A percentile compares a stretch with the other conserved stretches of the same genome.
Conservation (phyloP, 2,329 filamentous ascomycete genomes). For the Colletotrichum coccodes region DNA sequence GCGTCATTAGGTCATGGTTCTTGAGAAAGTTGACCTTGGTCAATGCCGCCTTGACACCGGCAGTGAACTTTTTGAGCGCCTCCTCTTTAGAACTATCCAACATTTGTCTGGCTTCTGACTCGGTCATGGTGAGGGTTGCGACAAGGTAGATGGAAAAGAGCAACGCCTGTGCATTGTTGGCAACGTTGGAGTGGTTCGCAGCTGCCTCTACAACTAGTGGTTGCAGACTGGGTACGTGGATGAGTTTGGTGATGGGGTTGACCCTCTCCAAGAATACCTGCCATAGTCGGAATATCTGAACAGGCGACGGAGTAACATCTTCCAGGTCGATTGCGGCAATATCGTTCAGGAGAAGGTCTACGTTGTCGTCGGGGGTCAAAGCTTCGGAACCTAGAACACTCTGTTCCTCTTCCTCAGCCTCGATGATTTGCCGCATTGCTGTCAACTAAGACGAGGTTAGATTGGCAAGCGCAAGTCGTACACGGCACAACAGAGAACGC, state of each 20-base stretch:
- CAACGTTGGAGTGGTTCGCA: conserved; percentile 63
- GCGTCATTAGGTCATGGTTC: conserved; percentile 65
- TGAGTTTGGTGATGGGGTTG: conserved; percentile 77
- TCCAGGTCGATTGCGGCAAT: conserved; percentile 51
- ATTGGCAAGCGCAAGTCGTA: background rate
- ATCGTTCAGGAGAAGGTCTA: conserved; percentile 60
- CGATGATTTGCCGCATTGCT: conserved; percentile 69
- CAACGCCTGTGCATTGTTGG: conserved; percentile 45
- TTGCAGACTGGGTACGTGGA: conserved; percentile 78
- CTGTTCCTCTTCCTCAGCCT: conserved; percentile 60
- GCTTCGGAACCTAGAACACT: conserved; percentile 60
- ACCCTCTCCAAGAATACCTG: conserved; percentile 79
- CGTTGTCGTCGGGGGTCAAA: conserved; percentile 61
- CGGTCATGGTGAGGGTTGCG: conserved; percentile 36
- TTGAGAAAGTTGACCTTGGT: conserved; percentile 66
- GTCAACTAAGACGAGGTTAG: conserved; percentile 52
- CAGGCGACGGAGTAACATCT: conserved; percentile 70
- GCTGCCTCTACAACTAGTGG: conserved; percentile 72
- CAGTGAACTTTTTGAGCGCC: conserved; percentile 62
- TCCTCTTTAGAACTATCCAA: conserved; percentile 60
- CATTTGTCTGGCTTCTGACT: conserved; percentile 64
- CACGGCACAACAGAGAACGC: background rate
- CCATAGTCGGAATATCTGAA: conserved; percentile 78
- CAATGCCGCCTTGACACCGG: conserved; percentile 61
- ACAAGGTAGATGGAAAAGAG: conserved; percentile 36